These are phyloP conservation scores for Phytopythium ostracodes DNA, from an alignment of 352 stramenopile species.

Conservation along the genomic window DNA sequence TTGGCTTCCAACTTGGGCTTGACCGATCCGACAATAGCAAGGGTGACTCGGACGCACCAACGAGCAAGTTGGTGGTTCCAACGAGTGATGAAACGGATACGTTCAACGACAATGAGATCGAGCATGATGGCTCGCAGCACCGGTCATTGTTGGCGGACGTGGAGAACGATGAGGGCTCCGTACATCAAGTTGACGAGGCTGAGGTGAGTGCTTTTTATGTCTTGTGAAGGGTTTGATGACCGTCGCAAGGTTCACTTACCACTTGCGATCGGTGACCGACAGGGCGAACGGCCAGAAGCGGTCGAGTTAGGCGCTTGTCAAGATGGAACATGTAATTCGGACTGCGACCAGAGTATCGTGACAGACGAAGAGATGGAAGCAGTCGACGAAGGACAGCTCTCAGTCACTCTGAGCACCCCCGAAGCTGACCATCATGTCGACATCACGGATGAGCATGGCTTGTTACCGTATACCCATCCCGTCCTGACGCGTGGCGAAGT, in stretches of 20 bases:
- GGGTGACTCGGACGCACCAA: not conserved
- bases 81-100: not conserved
- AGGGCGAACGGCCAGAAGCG: not conserved
- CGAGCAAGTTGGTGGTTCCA: not conserved
- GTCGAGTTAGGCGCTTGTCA: not conserved
- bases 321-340: not conserved
- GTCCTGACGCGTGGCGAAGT: not conserved
- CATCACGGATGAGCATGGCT: not conserved
- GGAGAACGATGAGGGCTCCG: not conserved
- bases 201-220: not conserved
- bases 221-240: too few relatives aligned
- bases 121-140: not conserved
- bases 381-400: not conserved
- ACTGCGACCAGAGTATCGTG: not conserved
- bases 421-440: not conserved
- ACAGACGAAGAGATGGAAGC: not conserved
- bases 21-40: not conserved
- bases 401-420: not conserved
- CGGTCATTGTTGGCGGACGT: not conserved
- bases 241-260: not conserved
- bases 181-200: not conserved
- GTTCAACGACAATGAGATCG: not conserved
- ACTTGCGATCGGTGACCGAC: not conserved
- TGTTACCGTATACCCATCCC: not conserved
- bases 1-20: not conserved